A percentile compares a stretch with the other conserved stretches of the same genome.
Evolutionary conservation across 2,329 filamentous ascomycete species (phyloP).

Genomic region (Bipolaris zeicola): DNA sequence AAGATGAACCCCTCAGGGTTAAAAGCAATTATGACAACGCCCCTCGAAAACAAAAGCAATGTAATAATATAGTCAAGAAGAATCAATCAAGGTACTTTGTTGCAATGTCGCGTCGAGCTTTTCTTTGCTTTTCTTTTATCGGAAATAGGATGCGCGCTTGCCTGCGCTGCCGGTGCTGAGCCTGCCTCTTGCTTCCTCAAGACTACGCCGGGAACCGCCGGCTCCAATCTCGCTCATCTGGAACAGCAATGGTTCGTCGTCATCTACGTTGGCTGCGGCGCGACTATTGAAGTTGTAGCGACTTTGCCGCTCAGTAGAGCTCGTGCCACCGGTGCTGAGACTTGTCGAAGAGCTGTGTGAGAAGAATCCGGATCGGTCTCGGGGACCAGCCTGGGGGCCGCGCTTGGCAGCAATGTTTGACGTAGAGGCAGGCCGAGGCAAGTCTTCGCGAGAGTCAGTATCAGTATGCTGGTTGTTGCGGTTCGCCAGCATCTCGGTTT

Average conservation of each 20-base stretch:
- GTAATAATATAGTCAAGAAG: slow-evolving; percentile 6
- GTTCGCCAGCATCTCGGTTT: slow-evolving; percentile 40
- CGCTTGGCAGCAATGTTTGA: slow-evolving; percentile 40
- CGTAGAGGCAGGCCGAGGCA: slow-evolving; percentile 33
- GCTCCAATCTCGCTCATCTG: slow-evolving; percentile 72
- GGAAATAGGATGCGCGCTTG: slow-evolving; percentile 33
- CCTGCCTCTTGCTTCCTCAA: slow-evolving; percentile 45
- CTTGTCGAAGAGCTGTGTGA: slow-evolving; percentile 40
- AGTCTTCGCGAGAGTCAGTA: slow-evolving; percentile 35
- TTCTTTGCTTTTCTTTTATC: slow-evolving; percentile 3
- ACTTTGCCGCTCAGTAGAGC: slow-evolving; percentile 43
- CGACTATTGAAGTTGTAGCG: slow-evolving; percentile 55
- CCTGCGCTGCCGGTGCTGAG: slow-evolving; percentile 33
- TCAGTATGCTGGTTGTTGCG: slow-evolving; percentile 28
- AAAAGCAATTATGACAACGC: slow-evolving; percentile 1
- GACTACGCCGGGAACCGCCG: slow-evolving; percentile 43
- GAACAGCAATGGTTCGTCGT: slow-evolving; percentile 74
- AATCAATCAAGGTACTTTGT: background rate
- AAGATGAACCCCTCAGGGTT: background rate
- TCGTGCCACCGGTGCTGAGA: slow-evolving; percentile 41
- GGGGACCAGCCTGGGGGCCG: slow-evolving; percentile 28
- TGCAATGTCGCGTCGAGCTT: background rate
- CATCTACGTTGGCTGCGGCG: slow-evolving; percentile 51
- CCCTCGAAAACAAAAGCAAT: background rate
- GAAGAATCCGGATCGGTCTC: slow-evolving; percentile 40